Conservation (phyloP, 2,329 filamentous ascomycete species). For the Curvularia eragrostidis region DNA sequence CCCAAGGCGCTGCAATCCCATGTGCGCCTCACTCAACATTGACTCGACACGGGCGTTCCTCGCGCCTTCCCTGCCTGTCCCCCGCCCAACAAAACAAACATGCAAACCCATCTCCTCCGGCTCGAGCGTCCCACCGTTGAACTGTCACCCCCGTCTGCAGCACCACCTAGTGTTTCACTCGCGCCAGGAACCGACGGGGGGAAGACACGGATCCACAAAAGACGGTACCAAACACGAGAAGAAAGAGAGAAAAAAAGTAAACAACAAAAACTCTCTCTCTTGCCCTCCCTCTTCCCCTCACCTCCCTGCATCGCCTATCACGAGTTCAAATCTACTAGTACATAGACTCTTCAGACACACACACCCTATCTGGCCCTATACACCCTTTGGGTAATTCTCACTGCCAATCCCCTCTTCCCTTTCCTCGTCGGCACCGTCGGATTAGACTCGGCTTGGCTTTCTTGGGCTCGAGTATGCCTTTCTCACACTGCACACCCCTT, state of each 20-base stretch:
- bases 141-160: conserved; percentile 3
- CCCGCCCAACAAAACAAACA: conserved; percentile 8
- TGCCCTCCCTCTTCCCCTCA: too few relatives aligned
- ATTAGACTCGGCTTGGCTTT: too few relatives aligned
- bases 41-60: background rate
- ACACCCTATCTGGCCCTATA: too few relatives aligned
- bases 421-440: too few relatives aligned
- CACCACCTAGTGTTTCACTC: conserved; percentile 13
- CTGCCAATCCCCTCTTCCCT: too few relatives aligned
- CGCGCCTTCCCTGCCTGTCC: background rate
- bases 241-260: background rate
- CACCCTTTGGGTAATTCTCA: too few relatives aligned
- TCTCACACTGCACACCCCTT: background rate
- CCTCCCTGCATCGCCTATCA: too few relatives aligned
- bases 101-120: conserved; percentile 5
- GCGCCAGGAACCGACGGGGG: background rate
- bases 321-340: too few relatives aligned
- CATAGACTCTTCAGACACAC: too few relatives aligned
- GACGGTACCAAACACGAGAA: background rate
- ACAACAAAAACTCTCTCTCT: background rate
- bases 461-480: background rate
- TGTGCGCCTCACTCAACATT: conserved; percentile 1
- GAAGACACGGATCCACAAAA: background rate
- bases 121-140: conserved; percentile 4
- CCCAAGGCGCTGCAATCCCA: conserved; percentile 9